phyloP scores from a whole-genome alignment of 1,284 basidiomycete species.

The Cryptococcus jaspeensis region DNA sequence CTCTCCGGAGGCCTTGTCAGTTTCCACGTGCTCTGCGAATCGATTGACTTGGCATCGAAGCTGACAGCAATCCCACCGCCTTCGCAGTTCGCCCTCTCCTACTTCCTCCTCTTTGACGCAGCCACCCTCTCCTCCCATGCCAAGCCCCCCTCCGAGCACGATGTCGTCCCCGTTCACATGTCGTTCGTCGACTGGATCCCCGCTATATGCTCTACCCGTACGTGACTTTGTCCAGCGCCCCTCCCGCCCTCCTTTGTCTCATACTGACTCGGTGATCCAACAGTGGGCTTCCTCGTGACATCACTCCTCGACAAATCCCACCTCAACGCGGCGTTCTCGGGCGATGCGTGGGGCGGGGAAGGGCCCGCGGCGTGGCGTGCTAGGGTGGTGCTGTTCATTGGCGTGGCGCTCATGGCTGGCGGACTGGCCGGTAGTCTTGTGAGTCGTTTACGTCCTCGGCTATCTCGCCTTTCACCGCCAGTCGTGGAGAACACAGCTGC shows the following conservation, averaged over 20 bases:
- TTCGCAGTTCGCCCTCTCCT: conserved; percentile 80
- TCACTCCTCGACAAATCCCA: conserved; percentile 94
- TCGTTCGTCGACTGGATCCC: conserved; percentile 93
- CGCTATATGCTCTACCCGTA: conserved; percentile 79
- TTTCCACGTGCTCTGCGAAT: background rate
- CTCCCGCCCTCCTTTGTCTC: background rate
- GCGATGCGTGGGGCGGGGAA: conserved; percentile 58
- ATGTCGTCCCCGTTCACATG: conserved; percentile 79
- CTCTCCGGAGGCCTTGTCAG: conserved; percentile 79
- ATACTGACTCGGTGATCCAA: background rate
- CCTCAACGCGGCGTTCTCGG: conserved; percentile 73
- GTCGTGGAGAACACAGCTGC: too few species aligned
- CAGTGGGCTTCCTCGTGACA: conserved; percentile 84
- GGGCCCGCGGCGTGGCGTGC: conserved; percentile 85
- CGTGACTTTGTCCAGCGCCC: conserved; percentile 18
- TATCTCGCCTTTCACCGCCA: background rate
- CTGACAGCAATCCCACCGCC: background rate
- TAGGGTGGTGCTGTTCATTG: conserved; percentile 84
- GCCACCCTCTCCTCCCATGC: conserved; percentile 82
- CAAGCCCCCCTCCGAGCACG: conserved; percentile 66
- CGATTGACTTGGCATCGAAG: background rate
- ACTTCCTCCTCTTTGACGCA: conserved; percentile 96
- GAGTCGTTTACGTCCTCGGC: conserved; percentile 47
- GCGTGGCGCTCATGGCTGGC: conserved; percentile 95
- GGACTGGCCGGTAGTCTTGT: conserved; percentile 91